Evolutionary conservation across 495 filamentous ascomycete genomes (phyloP).

Genomic region (Staphylotrichum longicolle): DNA sequence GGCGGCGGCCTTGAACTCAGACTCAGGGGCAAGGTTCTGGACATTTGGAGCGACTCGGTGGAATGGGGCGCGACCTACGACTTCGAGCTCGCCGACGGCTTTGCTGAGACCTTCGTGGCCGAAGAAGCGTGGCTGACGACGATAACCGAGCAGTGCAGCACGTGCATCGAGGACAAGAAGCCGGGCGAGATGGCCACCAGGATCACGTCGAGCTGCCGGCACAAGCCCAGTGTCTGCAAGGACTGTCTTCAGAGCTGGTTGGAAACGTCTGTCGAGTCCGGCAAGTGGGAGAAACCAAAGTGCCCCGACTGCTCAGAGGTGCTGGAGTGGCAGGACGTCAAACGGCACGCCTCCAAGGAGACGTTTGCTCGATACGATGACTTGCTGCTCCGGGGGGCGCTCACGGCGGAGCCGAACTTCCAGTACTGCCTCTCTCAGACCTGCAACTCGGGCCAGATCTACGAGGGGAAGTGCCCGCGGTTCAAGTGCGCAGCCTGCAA

Average conservation of each 20-base stretch:
- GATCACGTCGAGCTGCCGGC: slow-evolving; percentile 36
- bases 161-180: slow-evolving; percentile 41
- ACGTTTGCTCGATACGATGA: slow-evolving; percentile 40
- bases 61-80: no score
- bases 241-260: slow-evolving; percentile 41
- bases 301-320: slow-evolving; percentile 44
- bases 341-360: slow-evolving; percentile 30
- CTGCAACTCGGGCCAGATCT: slow-evolving; percentile 47
- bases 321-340: slow-evolving; percentile 37
- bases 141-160: slow-evolving; percentile 27
- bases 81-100: no score
- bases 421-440: slow-evolving; percentile 41
- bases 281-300: slow-evolving; percentile 36
- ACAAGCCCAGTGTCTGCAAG: slow-evolving; percentile 37
- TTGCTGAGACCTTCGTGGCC: no score
- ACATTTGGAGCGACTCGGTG: no score
- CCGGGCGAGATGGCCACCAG: slow-evolving; percentile 36
- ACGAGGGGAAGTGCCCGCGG: slow-evolving; percentile 34
- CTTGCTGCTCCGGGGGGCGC: slow-evolving; percentile 31
- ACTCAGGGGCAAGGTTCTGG: no score
- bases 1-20: no score
- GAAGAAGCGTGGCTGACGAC: no score
- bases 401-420: slow-evolving; percentile 39
- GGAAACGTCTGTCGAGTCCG: slow-evolving; percentile 31
- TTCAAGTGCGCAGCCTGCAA: slow-evolving; percentile 44